Base-by-base conservation (phyloP, 2,329 filamentous ascomycete species). In the Pleurostoma richardsiae region DNA sequence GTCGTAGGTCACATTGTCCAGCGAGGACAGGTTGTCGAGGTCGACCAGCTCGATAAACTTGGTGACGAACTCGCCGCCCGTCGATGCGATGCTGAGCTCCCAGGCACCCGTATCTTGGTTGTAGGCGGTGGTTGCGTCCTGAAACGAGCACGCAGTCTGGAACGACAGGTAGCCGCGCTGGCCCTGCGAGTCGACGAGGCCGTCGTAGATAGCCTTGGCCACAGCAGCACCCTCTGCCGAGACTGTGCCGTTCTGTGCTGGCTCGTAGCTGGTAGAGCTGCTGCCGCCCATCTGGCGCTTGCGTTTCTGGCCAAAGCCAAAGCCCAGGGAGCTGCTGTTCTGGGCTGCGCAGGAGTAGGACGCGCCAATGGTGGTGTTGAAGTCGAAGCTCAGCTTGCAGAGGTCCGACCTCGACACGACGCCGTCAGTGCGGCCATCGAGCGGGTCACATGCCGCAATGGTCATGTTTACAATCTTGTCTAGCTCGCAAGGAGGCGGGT, bases 381-480 rank as follows among this genome's bases (percentile, higher is more conserved):
- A 53, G 45, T 67, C 53, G 49, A 67, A 66, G 7, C 56, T 53
- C 7, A 68, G 56, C 50, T 58, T 59, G 54, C 62, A 67, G n/a
- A 65, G 57, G 30, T 69, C 64, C 1, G 64, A 58, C 4, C 64
- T 57, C 27, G 59, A 53, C 40, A 82, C 66, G 4, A 82, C 74
- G 10, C 77, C 76, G 46, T 82, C 78, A 1, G 65, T 68, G 40
- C 67, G 66, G 5, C 79, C 78, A 46, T 82, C 79, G 5, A 82
- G 63, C 6, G 69, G 62, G 50, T 82, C 78, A 43, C 79, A 83
- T 33, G 70, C 70, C 2, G 64, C 62, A 41, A 82, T 79, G 4
- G 77, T 81, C 38, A 67, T 63, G 54, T 79, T 80, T 26, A 75
- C 67, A 41, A 80, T 79, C 54, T 70, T 72, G 5, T 67, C 62